Percentiles rank a stretch among this genome's conserved stretches.
Conservation (phyloP, 352 stramenopile species). For the Phytophthora pisi region DNA sequence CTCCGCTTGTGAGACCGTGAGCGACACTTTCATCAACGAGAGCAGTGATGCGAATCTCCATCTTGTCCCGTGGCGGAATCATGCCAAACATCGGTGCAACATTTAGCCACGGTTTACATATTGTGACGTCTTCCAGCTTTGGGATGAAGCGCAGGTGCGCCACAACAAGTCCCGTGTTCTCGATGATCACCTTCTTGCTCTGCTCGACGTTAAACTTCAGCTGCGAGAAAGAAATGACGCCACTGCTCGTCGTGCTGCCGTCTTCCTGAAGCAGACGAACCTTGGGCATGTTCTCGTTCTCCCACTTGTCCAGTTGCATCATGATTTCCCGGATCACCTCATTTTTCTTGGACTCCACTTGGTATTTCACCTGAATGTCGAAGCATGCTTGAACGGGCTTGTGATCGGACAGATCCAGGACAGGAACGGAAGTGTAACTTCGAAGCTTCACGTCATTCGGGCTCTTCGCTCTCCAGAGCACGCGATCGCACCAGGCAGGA, state of each 20-base stretch:
- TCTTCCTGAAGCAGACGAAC: constrained; percentile 80
- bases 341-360: constrained; percentile 91
- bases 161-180: constrained; percentile 94
- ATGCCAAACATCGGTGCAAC: constrained; percentile 90
- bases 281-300: constrained; percentile 96
- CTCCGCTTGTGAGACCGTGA: constrained; percentile 87
- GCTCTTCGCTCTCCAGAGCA: constrained; percentile 82
- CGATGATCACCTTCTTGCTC: constrained; percentile 65
- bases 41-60: constrained; percentile 92
- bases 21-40: constrained; percentile 91
- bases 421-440: constrained; percentile 89
- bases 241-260: constrained; percentile 44
- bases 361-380: constrained; percentile 91
- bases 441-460: constrained; percentile 60
- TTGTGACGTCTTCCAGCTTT: constrained; percentile 82
- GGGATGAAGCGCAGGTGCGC: constrained; percentile 95
- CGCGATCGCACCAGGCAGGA: constrained; percentile 95
- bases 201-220: constrained; percentile 74
- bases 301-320: constrained; percentile 94
- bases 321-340: constrained; percentile 94
- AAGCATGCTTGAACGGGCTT: constrained; percentile 97
- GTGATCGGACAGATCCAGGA: constrained; percentile 97
- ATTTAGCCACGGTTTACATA: constrained; percentile 94
- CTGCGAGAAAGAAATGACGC: constrained; percentile 67
- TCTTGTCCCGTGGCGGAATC: constrained; percentile 80